A percentile compares a stretch with the other conserved stretches of the same genome.
phyloP scores from a whole-genome alignment of 371 early-diverging fungal species.

The Saksenaea vasiformis region DNA sequence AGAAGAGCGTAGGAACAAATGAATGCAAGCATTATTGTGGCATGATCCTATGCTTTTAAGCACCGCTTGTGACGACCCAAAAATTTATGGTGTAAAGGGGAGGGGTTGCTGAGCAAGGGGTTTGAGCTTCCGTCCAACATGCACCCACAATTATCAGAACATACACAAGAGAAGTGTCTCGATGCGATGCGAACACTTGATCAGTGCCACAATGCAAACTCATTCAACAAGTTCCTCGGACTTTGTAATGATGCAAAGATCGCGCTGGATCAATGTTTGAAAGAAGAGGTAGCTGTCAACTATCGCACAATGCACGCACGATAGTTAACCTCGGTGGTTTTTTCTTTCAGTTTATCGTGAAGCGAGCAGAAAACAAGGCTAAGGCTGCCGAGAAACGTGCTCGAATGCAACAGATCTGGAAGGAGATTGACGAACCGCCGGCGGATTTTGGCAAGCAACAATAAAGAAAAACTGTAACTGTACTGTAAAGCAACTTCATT shows the following conservation, averaged over 20 bases:
- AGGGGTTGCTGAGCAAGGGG: background rate
- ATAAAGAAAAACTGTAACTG: background rate
- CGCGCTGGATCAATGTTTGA: conserved; percentile 42
- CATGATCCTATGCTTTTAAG: background rate
- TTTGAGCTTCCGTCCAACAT: conserved; percentile 16
- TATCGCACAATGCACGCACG: background rate
- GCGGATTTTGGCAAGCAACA: conserved; percentile 12
- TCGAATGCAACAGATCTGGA: conserved; percentile 46
- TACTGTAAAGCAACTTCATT: background rate
- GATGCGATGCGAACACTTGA: conserved; percentile 46
- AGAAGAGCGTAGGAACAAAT: too few relatives aligned
- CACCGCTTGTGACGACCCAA: background rate
- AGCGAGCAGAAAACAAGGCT: conserved; percentile 41
- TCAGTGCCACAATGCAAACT: conserved; percentile 44
- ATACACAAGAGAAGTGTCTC: conserved; percentile 48
- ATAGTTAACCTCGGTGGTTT: background rate
- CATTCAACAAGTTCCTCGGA: conserved; percentile 48
- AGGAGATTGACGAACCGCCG: conserved; percentile 52
- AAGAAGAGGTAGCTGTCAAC: conserved; percentile 35
- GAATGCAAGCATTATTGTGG: background rate
- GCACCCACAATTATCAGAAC: conserved; percentile 50
- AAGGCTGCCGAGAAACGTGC: conserved; percentile 40
- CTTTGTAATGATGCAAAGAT: conserved; percentile 42
- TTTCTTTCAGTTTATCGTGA: conserved; percentile 32
- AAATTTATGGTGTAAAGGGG: background rate